phyloP scores from a whole-genome alignment of 768 basidiomycete genomes.

The Calvatia gigantea region DNA sequence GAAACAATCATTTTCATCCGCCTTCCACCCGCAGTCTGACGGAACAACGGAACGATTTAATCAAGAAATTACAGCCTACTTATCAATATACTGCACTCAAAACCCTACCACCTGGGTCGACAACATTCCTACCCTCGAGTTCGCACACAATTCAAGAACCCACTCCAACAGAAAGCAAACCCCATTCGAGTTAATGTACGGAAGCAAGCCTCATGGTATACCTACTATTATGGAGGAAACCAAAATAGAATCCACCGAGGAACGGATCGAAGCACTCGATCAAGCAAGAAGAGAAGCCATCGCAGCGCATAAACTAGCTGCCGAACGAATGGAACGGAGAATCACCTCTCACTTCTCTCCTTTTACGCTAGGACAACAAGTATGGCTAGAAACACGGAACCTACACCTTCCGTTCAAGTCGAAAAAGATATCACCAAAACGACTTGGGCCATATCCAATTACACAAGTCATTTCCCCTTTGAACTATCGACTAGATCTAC shows the following conservation, averaged over 20 bases:
- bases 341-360: no score
- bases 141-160: neutral
- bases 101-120: neutral
- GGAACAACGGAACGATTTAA: neutral
- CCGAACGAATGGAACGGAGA: no score
- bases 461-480: slow-evolving; percentile 13
- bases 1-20: neutral
- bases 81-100: neutral
- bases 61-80: neutral
- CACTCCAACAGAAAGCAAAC: neutral
- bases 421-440: slow-evolving; percentile 9
- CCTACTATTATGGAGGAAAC: neutral
- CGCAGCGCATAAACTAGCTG: no score
- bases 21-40: neutral
- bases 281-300: no score
- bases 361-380: no score
- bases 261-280: neutral
- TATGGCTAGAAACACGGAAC: neutral
- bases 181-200: neutral
- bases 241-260: neutral
- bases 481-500: slow-evolving; percentile 16
- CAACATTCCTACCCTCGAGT: neutral
- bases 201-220: neutral
- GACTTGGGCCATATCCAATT: slow-evolving; percentile 18
- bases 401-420: no score